Conservation (phyloP, 2,329 filamentous ascomycete genomes). For the Chrysosphaeria jannelii region DNA sequence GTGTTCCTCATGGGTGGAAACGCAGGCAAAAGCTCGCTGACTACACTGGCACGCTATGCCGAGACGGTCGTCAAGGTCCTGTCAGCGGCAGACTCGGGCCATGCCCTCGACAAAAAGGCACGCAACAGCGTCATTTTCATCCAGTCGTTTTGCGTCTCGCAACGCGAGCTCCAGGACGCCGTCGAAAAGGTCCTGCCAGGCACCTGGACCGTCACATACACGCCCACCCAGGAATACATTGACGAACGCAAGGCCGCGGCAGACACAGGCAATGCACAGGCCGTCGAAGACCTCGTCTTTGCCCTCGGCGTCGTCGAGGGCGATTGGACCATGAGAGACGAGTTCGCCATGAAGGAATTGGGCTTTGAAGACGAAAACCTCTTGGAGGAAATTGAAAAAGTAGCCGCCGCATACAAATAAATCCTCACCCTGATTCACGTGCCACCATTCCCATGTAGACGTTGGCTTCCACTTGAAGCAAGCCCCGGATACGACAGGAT, state of each 20-base stretch:
- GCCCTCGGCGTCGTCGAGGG: conserved; percentile 17
- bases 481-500: no score
- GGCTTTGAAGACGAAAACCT: conserved; percentile 16
- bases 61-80: conserved; percentile 10
- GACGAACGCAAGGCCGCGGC: conserved; percentile 10
- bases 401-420: no score
- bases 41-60: conserved; percentile 9
- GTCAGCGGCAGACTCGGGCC: no score
- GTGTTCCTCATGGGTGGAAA: conserved; percentile 9
- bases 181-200: conserved; percentile 8
- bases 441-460: no score
- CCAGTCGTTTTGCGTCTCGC: conserved; percentile 12
- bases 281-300: conserved; percentile 18
- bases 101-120: conserved; percentile 6
- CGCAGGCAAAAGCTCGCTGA: conserved; percentile 7
- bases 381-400: conserved; percentile 13
- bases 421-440: no score
- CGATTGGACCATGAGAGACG: conserved; percentile 14
- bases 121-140: conserved; percentile 10
- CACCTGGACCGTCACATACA: conserved; percentile 7
- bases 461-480: no score
- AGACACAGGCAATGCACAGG: conserved; percentile 10
- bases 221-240: conserved; percentile 13
- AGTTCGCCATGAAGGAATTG: conserved; percentile 16
- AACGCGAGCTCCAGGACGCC: conserved; percentile 9